Base-by-base conservation (phyloP, 306 rosid genomes). In the Astragalus membranaceus region DNA sequence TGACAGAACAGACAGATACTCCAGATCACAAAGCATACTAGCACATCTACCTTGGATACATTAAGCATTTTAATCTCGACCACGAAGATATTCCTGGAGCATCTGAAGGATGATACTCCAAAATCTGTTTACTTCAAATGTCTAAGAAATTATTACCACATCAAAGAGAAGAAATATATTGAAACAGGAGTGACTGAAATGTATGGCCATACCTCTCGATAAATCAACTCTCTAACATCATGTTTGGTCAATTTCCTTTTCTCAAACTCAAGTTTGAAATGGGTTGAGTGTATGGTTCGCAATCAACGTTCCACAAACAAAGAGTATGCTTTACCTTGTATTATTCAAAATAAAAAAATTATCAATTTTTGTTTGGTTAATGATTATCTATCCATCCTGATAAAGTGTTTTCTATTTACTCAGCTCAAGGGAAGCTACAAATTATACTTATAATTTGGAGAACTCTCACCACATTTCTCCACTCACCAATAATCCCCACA, bases 181-280 rank as follows among this genome's bases (percentile, higher is more conserved):
- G 66, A 75, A 82, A 71, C 52, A 69, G 68, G 29, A 41, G 55
- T 47, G 65, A 73, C 71, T 30, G 11, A 76, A 60, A 46, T 64
- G 32, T 37, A 55, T 20, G 80, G 56, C n/a, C 76, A 61, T 52
- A 87, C 99, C 96, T 94, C 99, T 68, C 92, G 85, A 80, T 94
- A 94, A 77, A 94, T 94, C 73, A 94, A 87, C 81, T 91, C 97
- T 83, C 97, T 86, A 20, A 91, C 96, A 76, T 94, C 99, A 71
- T 94, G 97, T 75, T 89, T 91, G 64, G 89, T 70, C 85, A 94
- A 64, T 80, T 89, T 94, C 86, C 92, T 89, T 48, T 92, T 85
- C 81, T 94, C 99, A 67, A 91, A 94, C 78, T 94, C 99, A 42
- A 94, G 96, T 83, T 94, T 94, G 99, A 94, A 83, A 94, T 91